Evolutionary conservation across 2,329 filamentous ascomycete species (phyloP).

Genomic region (Fusarium decemcellulare): DNA sequence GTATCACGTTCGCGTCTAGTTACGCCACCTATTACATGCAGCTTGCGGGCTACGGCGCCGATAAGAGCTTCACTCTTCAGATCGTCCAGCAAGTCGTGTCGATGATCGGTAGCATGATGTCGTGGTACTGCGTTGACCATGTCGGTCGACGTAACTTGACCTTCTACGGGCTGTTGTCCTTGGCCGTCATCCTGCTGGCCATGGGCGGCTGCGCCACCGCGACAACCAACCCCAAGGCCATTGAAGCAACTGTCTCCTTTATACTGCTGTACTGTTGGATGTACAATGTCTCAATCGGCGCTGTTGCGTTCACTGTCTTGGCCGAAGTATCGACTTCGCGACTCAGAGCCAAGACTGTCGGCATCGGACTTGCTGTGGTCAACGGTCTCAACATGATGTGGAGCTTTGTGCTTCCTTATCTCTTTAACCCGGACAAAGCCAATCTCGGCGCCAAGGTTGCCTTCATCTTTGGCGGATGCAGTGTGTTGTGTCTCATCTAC

Average conservation of each 20-base stretch:
- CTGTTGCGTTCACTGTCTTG: constrained; percentile 18
- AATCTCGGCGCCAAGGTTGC: constrained; percentile 22
- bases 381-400: constrained; percentile 13
- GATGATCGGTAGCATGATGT: constrained; percentile 57
- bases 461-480: constrained; percentile 17
- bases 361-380: constrained; percentile 2
- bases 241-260: constrained; percentile 51
- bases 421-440: constrained; percentile 24
- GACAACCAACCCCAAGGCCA: constrained; percentile 16
- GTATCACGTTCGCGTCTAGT: constrained; percentile 52
- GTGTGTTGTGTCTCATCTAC: constrained; percentile 2
- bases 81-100: constrained; percentile 57
- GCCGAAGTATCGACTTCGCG: constrained; percentile 16
- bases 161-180: constrained; percentile 49
- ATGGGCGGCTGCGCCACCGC: constrained; percentile 53
- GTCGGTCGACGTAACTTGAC: constrained; percentile 55
- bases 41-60: constrained; percentile 56
- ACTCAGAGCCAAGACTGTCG: constrained; percentile 22
- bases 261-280: constrained; percentile 56
- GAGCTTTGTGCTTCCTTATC: constrained; percentile 20
- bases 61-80: constrained; percentile 54
- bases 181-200: constrained; percentile 55
- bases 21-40: constrained; percentile 61
- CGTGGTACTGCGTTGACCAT: constrained; percentile 55
- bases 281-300: constrained; percentile 48